Base-by-base conservation (phyloP, 345 rosid genomes). In the Populus pruinosa region DNA sequence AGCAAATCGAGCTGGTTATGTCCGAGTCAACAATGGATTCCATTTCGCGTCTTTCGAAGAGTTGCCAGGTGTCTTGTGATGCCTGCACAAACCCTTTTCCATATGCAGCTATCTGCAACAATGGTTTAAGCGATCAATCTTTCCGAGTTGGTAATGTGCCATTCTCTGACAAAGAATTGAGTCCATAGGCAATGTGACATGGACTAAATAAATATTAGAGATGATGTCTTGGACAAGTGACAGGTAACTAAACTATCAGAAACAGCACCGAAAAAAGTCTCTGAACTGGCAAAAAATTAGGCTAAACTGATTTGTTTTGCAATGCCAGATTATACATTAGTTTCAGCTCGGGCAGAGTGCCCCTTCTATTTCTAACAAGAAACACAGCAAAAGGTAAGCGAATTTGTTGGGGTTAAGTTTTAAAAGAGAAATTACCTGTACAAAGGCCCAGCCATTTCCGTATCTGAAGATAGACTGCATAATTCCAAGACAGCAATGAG, bases 371-470 rank as follows among this genome's bases (percentile, higher is more conserved):
- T 56, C 62, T 56, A 21, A n/a, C 27, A 56, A 21, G 13, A 16
- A 64, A 75, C 67, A 5, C 43, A 23, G 55, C 14, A 20, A 25
- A 49, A 7, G 41, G 43, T 2, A 61, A 82, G 41, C 12, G 68
- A 47, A 43, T 53, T 63, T 53, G 43, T 17, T 18, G 3, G n/a
- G 29, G 67, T 31, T 14, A 49, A 3, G 39, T 27, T 35, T 35
- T 13, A 71, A 14, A 49, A 47, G 64, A 69, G 47, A 44, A 14
- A 50, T 50, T 83, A 96, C 99, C 99, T 96, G 99, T 70, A 96
- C 99, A 87, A 86, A 96, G 77, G 99, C 98, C 99, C 99, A 94
- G 69, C 98, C 89, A 82, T 96, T 96, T 76, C 99, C 99, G 16
- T 78, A 81, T 84, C 86, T 85, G 87, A 96, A 96, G 78, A 96